Percentiles rank a stretch among this genome's conserved stretches.
These are phyloP conservation scores for Plectosphaerella sp. DNA, from an alignment of 2,329 filamentous ascomycete species.

Conservation along the genomic window DNA sequence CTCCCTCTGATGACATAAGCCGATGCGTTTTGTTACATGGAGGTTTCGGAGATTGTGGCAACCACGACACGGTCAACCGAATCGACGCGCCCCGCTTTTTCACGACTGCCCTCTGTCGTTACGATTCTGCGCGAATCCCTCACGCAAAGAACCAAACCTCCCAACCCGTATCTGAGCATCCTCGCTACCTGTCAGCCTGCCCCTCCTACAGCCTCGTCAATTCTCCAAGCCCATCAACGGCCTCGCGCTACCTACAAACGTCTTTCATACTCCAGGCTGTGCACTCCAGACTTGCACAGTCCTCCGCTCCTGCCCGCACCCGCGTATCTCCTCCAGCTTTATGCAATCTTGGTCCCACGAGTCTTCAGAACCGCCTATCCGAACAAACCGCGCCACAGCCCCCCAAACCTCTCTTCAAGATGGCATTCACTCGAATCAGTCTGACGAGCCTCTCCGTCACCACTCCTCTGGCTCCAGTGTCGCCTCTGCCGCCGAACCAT, in stretches of 20 bases:
- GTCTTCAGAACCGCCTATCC: conserved; percentile 37
- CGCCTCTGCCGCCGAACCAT: conserved; percentile 6
- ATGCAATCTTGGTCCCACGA: conserved; percentile 58
- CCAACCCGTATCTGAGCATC: too few species aligned
- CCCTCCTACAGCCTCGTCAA: too few species aligned
- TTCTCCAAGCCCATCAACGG: too few species aligned
- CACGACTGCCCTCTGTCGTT: too few species aligned
- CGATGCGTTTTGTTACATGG: too few species aligned
- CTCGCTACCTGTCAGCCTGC: too few species aligned
- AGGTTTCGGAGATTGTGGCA: too few species aligned
- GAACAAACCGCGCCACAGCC: conserved; percentile 28
- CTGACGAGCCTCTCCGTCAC: conserved; percentile 29
- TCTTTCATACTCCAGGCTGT: conserved; percentile 38
- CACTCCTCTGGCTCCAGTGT: conserved; percentile 24
- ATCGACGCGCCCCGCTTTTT: too few species aligned
- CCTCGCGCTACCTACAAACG: not conserved
- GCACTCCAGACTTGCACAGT: conserved; percentile 48
- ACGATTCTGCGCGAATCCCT: too few species aligned
- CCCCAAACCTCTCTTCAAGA: conserved; percentile 41
- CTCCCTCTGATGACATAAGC: too few species aligned
- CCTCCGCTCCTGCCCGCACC: conserved; percentile 22
- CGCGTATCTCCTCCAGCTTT: conserved; percentile 44
- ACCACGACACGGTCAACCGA: too few species aligned
- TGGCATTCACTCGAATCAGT: conserved; percentile 48
- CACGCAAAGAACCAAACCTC: too few species aligned